Evolutionary conservation across 2,329 filamentous ascomycete genomes (phyloP).

Genomic region (Ophiostoma australiae): DNA sequence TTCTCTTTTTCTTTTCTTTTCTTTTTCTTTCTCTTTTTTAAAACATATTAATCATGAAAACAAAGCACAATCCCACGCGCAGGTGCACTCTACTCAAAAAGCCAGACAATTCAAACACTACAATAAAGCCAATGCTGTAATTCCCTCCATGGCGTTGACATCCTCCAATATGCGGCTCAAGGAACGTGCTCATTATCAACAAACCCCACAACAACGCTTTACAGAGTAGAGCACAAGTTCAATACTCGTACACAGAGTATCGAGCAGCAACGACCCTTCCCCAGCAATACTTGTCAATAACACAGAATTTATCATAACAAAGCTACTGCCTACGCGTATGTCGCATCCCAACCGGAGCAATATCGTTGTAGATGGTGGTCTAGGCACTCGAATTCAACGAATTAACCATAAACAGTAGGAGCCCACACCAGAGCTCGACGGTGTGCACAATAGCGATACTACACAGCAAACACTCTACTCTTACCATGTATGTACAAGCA

Average conservation of each 20-base stretch:
- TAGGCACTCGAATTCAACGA: background rate
- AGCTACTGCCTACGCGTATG: background rate
- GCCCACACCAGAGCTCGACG: background rate
- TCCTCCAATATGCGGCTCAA: too few species aligned
- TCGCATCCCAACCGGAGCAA: background rate
- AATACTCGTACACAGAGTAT: background rate
- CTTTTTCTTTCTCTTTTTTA: too few species aligned
- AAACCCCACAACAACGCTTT: background rate
- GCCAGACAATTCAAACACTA: too few species aligned
- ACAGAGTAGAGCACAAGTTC: too few species aligned
- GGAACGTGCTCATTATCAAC: too few species aligned
- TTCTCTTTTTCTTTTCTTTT: too few species aligned
- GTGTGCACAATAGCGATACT: background rate
- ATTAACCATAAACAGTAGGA: background rate
- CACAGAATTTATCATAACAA: background rate
- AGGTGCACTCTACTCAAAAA: too few species aligned
- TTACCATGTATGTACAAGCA: background rate
- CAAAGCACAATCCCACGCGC: too few species aligned
- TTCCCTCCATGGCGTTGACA: too few species aligned
- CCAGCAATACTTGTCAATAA: background rate
- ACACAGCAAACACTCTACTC: too few species aligned
- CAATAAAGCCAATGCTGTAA: too few species aligned
- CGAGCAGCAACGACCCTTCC: background rate
- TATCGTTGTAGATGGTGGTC: background rate
- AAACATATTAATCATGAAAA: too few species aligned